These are phyloP conservation scores for Anthostomella pinea DNA, from an alignment of 2,329 filamentous ascomycete species.

Conservation along the genomic window DNA sequence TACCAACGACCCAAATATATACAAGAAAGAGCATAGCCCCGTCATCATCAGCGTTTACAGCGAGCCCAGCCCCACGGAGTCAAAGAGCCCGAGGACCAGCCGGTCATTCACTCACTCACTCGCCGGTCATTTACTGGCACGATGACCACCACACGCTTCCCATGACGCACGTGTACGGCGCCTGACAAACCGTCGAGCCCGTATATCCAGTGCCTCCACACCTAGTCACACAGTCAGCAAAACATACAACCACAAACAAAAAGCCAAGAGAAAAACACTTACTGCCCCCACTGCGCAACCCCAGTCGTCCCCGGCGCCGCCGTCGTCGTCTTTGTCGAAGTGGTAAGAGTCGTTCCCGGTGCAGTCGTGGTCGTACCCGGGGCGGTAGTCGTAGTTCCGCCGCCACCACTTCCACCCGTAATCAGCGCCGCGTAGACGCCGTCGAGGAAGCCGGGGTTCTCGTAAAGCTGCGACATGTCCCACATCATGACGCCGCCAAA, in stretches of 20 bases:
- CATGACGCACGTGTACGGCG: slow-evolving; percentile 31
- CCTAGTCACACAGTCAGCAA: slow-evolving; percentile 16
- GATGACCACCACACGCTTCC: slow-evolving; percentile 32
- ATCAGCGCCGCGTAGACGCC: slow-evolving; percentile 38
- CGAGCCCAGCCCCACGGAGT: no score
- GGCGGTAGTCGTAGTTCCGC: slow-evolving; percentile 11
- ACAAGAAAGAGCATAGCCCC: no score
- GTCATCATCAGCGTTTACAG: no score
- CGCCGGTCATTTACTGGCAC: slow-evolving; percentile 23
- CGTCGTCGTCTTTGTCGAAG: slow-evolving; percentile 20
- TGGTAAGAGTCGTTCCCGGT: slow-evolving; percentile 18
- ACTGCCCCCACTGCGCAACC: slow-evolving; percentile 37
- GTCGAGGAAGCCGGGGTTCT: slow-evolving; percentile 55
- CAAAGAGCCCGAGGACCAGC: no score
- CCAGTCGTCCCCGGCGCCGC: slow-evolving; percentile 8
- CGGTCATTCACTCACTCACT: neutral
- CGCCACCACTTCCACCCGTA: slow-evolving; percentile 8
- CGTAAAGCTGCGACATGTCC: slow-evolving; percentile 61
- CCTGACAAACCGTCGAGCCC: slow-evolving; percentile 31
- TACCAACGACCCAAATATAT: no score
- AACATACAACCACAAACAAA: slow-evolving; percentile 3
- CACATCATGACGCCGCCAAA: slow-evolving; percentile 70
- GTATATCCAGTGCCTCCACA: slow-evolving; percentile 34
- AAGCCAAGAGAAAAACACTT: slow-evolving; percentile 6
- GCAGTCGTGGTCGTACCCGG: slow-evolving; percentile 12